Evolutionary conservation across 2,329 filamentous ascomycete species (phyloP).

Genomic region (Verticillium nonalfalfae): DNA sequence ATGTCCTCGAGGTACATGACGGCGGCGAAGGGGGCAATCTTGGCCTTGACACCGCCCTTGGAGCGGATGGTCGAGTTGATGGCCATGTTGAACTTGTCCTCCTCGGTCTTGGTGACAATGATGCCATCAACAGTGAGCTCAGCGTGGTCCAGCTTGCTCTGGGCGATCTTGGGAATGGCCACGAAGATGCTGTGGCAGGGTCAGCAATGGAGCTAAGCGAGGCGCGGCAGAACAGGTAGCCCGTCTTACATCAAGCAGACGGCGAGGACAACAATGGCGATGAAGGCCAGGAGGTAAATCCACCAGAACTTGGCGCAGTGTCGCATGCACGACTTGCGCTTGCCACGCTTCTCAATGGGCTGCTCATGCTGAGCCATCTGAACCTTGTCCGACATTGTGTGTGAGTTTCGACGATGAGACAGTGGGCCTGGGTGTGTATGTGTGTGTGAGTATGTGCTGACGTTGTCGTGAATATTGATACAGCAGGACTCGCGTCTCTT

Average conservation of each 20-base stretch:
- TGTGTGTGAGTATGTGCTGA: neutral
- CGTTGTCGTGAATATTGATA: neutral
- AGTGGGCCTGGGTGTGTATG: too few relatives aligned
- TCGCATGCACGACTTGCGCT: conserved; percentile 31
- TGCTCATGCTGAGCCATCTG: conserved; percentile 27
- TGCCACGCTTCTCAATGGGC: conserved; percentile 17
- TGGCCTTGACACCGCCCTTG: conserved; percentile 44
- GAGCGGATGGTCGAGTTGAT: conserved; percentile 51
- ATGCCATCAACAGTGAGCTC: conserved; percentile 45
- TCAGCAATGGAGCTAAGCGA: conserved; percentile 1
- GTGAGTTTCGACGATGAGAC: conserved; percentile 1
- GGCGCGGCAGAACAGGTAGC: neutral
- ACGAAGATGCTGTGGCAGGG: conserved; percentile 43
- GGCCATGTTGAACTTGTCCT: conserved; percentile 39
- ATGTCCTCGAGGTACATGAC: conserved; percentile 49
- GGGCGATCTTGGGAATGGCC: conserved; percentile 49
- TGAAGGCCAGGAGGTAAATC: conserved; percentile 46
- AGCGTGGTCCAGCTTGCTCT: conserved; percentile 48
- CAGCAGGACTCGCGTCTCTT: neutral
- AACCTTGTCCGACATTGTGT: conserved; percentile 30
- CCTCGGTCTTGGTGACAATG: conserved; percentile 37
- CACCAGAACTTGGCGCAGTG: conserved; percentile 57
- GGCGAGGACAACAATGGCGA: conserved; percentile 44
- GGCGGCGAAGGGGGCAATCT: conserved; percentile 42
- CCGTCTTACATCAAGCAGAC: conserved; percentile 53